Evolutionary conservation across 352 stramenopile genomes (phyloP).

Genomic region (Phytopythium montanum): DNA sequence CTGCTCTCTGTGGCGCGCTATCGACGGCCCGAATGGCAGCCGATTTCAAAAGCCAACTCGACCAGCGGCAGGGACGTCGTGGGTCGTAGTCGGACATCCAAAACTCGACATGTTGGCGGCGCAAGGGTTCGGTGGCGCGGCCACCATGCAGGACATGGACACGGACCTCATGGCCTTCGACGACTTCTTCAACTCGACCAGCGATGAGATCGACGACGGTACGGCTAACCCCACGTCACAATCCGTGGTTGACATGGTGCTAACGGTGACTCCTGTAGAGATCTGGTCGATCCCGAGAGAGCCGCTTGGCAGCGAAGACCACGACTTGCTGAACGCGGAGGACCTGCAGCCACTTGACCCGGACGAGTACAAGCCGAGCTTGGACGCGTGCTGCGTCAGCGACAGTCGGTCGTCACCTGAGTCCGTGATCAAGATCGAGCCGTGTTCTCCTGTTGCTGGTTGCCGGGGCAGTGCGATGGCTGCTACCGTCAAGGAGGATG

Average conservation of each 20-base stretch:
- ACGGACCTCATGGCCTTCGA: conserved; percentile 33
- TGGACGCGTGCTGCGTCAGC: not conserved
- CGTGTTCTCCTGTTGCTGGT: not conserved
- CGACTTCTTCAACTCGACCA: conserved; percentile 25
- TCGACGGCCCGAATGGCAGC: not conserved
- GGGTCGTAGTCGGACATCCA: not conserved
- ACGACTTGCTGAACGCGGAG: conserved; percentile 20
- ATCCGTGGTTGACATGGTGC: not conserved
- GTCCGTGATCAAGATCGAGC: not conserved
- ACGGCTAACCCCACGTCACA: not conserved
- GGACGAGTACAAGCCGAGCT: conserved; percentile 11
- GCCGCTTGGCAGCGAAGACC: conserved; percentile 13
- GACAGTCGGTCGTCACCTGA: not conserved
- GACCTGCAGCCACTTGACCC: conserved; percentile 27
- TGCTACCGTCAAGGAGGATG: not conserved
- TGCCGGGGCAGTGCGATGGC: not conserved
- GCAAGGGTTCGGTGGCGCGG: not conserved
- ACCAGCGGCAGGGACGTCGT: conserved; percentile 9
- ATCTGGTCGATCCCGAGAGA: conserved; percentile 5
- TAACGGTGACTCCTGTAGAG: not conserved
- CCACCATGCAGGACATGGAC: conserved; percentile 35
- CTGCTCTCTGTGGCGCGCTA: not conserved
- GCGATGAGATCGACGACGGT: conserved; percentile 28
- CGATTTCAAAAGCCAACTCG: conserved; percentile 32
- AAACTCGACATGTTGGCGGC: conserved; percentile 1